Evolutionary conservation across 139 green algal genomes (phyloP).

Genomic region (Penium margaritaceum): DNA sequence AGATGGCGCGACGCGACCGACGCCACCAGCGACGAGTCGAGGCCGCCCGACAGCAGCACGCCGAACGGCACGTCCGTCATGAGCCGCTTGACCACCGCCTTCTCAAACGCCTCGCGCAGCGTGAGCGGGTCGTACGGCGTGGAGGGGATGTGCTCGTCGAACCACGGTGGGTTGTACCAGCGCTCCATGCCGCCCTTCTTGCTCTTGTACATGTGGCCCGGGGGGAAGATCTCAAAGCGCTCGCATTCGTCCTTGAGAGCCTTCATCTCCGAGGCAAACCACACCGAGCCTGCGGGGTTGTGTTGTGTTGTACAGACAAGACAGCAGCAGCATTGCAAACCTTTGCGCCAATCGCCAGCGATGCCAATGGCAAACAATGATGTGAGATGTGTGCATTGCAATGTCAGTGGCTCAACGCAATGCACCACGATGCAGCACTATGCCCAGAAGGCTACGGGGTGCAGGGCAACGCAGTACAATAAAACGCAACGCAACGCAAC

Average conservation of each 20-base stretch:
- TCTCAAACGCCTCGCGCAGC: conserved; percentile 63
- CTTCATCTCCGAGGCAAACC: conserved; percentile 95
- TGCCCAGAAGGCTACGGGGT: too few species aligned
- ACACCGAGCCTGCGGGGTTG: conserved; percentile 70
- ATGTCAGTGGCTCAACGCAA: too few species aligned
- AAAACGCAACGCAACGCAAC: background rate
- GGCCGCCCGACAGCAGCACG: conserved; percentile 84
- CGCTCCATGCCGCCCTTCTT: conserved; percentile 53
- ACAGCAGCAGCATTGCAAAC: too few species aligned
- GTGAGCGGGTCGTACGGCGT: conserved; percentile 39
- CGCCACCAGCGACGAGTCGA: conserved; percentile 83
- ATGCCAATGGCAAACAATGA: too few species aligned
- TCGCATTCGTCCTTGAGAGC: conserved; percentile 53
- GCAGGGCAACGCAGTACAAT: too few species aligned
- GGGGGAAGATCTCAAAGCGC: conserved; percentile 67
- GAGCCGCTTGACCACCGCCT: conserved; percentile 59
- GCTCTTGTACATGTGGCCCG: conserved; percentile 55
- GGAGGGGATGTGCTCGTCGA: conserved; percentile 46
- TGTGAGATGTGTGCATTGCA: too few species aligned
- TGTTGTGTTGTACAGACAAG: too few species aligned
- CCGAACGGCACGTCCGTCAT: conserved; percentile 91
- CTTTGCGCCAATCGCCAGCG: too few species aligned
- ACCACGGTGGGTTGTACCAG: conserved; percentile 76
- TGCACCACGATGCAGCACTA: too few species aligned
- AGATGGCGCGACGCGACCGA: conserved; percentile 61